Evolutionary conservation across 2,329 filamentous ascomycete species (phyloP), one percentile per base, ranked within the genome.

Genomic region (Dryadomyces quercivorus): DNA sequence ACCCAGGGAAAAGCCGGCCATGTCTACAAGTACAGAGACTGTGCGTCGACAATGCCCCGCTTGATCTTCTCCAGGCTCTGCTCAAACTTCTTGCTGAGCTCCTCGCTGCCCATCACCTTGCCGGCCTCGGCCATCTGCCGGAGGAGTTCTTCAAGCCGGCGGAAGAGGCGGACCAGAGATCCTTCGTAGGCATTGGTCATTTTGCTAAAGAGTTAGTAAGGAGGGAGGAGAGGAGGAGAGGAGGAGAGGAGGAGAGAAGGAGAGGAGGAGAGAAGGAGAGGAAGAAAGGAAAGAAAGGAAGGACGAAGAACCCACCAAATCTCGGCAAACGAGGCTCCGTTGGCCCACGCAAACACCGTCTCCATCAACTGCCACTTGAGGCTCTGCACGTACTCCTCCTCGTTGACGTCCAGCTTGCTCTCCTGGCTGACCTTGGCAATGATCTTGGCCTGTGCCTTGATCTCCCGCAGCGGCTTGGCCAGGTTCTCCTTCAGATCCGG

Each of bases 181-280:
- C 93, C 93, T 73, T 98, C 93, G 70, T 96, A 98, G 31, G 92
- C 88, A 63, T 96, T 92, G 31, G 93, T 97, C 91, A 98, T 96
- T 88, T 95, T 95, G 72, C 92, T 64, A 8, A 5, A 4, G 4
- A 31, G 8, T 31, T 31, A 31, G 26, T 31, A 31, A 31, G n/a
- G n/a, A n/a, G n/a, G 60, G n/a, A 51, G 4, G 10, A 12, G 57
- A 59, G 55, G 59, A 53, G 18, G 9, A 12, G 13, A 46, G 20
- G n/a, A 43, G 42, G 34, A 18, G n/a, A 15, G 60, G n/a, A 51
- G 4, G 10, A 12, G 57, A 59, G 55, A 60, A 53, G 18, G 9
- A 12, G 13, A 46, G 20, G n/a, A 43, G 42, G 34, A 18, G n/a
- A 15, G 3, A 15, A 18, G n/a, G 42, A 34, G 26, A 38, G 15